Conservation (phyloP, 225 moss, liverwort and hornwort species). For the Climacium dendroides region DNA sequence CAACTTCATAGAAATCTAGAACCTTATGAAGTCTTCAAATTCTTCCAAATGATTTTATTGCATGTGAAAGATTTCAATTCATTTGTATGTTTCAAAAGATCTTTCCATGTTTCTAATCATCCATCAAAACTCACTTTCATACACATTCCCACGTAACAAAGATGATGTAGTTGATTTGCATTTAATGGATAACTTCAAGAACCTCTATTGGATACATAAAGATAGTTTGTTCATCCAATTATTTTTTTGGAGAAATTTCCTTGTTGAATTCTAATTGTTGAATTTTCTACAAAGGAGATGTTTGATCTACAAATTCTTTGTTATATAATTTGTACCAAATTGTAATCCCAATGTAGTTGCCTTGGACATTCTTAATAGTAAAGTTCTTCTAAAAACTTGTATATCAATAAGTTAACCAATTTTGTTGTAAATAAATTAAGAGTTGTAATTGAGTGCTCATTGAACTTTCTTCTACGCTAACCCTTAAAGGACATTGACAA, state of each 20-base stretch:
- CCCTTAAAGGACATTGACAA: rapidly evolving
- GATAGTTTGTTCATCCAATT: not conserved
- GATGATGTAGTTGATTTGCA: rapidly evolving
- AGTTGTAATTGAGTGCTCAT: rapidly evolving
- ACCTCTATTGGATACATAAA: rapidly evolving
- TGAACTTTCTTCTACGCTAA: not conserved
- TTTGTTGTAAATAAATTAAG: not conserved
- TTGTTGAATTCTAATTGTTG: not conserved
- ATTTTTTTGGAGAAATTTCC: not conserved
- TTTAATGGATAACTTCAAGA: not conserved
- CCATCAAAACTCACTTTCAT: not conserved
- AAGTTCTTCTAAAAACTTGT: not conserved
- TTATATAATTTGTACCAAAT: not conserved
- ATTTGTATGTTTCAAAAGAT: not conserved
- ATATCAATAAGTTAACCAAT: too few relatives aligned
- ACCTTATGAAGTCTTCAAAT: not conserved
- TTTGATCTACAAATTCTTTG: not conserved
- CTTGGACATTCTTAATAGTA: too few relatives aligned
- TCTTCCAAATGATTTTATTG: not conserved
- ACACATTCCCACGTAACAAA: not conserved
- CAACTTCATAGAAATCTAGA: rapidly evolving
- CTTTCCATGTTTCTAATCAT: not conserved
- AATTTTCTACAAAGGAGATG: not conserved
- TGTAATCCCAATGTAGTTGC: not conserved
- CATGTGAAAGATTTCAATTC: not conserved